Evolutionary conservation across 2,329 filamentous ascomycete genomes (phyloP).

Genomic region (Ilyonectria sp.): DNA sequence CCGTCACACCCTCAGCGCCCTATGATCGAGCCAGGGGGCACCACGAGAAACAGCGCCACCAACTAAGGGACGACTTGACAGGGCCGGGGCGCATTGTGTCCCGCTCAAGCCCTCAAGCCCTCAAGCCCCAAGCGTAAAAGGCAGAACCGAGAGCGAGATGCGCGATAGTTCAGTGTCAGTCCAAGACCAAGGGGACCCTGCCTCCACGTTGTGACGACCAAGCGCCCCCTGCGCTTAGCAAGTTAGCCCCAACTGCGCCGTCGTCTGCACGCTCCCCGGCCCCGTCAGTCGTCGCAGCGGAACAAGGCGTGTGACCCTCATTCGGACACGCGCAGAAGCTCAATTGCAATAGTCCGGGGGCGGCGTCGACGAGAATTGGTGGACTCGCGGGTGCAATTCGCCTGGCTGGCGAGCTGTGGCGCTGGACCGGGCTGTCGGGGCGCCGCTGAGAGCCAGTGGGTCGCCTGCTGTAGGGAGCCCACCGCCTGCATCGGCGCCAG

Average conservation of each 20-base stretch:
- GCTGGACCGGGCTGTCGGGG: constrained; percentile 22
- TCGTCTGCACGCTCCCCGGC: not conserved
- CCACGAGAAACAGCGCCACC: constrained; percentile 2
- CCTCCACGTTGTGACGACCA: constrained; percentile 22
- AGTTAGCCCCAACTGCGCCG: constrained; percentile 8
- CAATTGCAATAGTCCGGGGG: constrained; percentile 4
- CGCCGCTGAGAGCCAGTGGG: not conserved
- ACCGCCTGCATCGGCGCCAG: constrained; percentile 22
- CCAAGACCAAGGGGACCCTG: constrained; percentile 10
- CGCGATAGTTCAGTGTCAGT: not conserved
- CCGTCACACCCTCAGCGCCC: not conserved
- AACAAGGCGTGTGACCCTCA: not conserved
- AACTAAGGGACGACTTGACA: constrained; percentile 13
- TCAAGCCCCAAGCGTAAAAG: constrained; percentile 9
- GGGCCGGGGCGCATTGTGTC: not conserved
- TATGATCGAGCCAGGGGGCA: constrained; percentile 8
- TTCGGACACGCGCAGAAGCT: constrained; percentile 9
- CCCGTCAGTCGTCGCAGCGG: not conserved
- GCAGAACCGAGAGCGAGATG: not conserved
- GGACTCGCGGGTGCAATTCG: constrained; percentile 18
- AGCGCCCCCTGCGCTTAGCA: not conserved
- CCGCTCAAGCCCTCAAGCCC: constrained; percentile 1
- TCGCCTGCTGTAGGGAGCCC: constrained; percentile 9
- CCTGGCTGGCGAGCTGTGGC: constrained; percentile 21
- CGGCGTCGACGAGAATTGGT: not conserved